Evolutionary conservation across 805 yeast species (phyloP), one percentile per base, ranked within the genome.

Genomic region (Kluyveromyces lactis): DNA sequence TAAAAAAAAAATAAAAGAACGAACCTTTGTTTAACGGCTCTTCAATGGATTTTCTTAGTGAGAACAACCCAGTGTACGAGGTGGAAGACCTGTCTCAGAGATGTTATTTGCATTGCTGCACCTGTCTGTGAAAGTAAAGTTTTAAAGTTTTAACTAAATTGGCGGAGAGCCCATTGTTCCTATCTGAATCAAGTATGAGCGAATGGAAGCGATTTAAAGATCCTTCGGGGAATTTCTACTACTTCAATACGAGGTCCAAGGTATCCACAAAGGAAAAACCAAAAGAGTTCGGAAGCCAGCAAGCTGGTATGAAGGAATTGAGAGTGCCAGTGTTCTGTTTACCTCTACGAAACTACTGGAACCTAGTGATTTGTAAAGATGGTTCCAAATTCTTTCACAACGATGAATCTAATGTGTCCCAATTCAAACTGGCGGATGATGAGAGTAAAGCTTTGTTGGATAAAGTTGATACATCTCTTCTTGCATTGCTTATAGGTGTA

Each of bases 301-400:
- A 15, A 27, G 16, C 29, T 12, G 23, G 18, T 15, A 21, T 33
- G 11, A 38, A 40, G 12, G 47, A 46, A 27, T 33, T 29, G 4
- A 38, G 45, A 33, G 13, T 18, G 12, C 35, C 31, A 5, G 31
- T 36, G 32, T 51, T 46, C 37, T 48, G 40, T 3, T 29, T 55
- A 7, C 48, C 50, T 4, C 42, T 56, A 23, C 18, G 41, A 1
- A 52, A 61, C 16, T 58, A 55, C 3, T 74, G 77, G 78, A 27
- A 41, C 2, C 41, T 73, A n/a, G 60, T 72, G 1, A 55, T 73
- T 17, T 58, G 68, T 12, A 53, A 56, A 17, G 52, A 58, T 7
- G 79, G 77, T 0, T 40, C 61, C 2, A 66, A 70, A 42, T 72
- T 65, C 50, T 72, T 63, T 33, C 51, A 64, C 41, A 62, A 70